Conservation (phyloP, 2,329 filamentous ascomycete species). For the Basipetospora chlamydospora region DNA sequence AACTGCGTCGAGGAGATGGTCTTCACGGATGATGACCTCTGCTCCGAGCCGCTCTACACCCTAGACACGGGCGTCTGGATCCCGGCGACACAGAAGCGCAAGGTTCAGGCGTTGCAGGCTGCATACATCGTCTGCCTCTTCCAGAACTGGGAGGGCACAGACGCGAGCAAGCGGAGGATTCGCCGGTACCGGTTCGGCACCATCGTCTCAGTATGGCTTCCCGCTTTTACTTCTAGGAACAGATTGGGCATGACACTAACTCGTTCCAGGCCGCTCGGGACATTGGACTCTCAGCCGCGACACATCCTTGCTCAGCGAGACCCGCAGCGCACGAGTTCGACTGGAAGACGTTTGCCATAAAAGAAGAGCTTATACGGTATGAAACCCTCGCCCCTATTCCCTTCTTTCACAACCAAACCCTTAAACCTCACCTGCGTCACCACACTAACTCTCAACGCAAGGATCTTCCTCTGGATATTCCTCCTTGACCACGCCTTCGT, state of each 20-base stretch:
- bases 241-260: too few species aligned
- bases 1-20: slow-evolving; percentile 23
- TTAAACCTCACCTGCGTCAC: too few species aligned
- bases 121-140: slow-evolving; percentile 22
- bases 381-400: too few species aligned
- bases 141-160: slow-evolving; percentile 23
- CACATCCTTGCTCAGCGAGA: slow-evolving; percentile 14
- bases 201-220: slow-evolving; percentile 18
- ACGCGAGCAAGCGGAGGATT: slow-evolving; percentile 18
- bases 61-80: slow-evolving; percentile 7
- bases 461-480: slow-evolving; percentile 19
- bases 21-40: slow-evolving; percentile 21
- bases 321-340: slow-evolving; percentile 15
- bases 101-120: slow-evolving; percentile 20
- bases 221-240: too few species aligned
- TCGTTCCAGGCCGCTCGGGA: slow-evolving; percentile 15
- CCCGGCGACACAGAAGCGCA: slow-evolving; percentile 10
- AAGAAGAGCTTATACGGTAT: slow-evolving; percentile 20
- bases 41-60: slow-evolving; percentile 12
- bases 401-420: too few species aligned
- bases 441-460: slow-evolving; percentile 5
- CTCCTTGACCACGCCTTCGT: slow-evolving; percentile 23
- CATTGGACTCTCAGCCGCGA: slow-evolving; percentile 14
- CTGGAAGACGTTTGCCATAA: slow-evolving; percentile 17
- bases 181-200: slow-evolving; percentile 20